These are phyloP conservation scores for Rubia tinctorum DNA, from an alignment of 305 asterid genomes.

Conservation along the genomic window DNA sequence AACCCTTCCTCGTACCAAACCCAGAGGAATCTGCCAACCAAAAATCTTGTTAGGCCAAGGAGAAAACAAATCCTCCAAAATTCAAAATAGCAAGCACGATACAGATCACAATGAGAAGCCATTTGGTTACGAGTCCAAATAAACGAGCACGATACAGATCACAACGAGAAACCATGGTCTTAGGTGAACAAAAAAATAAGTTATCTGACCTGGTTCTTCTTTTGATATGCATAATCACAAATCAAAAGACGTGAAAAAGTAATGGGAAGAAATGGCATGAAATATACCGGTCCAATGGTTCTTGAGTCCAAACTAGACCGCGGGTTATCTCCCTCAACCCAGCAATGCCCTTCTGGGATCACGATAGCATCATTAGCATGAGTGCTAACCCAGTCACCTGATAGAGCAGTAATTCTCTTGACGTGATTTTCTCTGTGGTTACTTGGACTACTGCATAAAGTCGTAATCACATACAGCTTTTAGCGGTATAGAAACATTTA, in stretches of 20 bases:
- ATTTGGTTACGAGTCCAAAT: background rate
- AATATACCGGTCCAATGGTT: conserved; percentile 71
- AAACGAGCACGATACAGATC: background rate
- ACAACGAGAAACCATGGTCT: background rate
- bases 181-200: background rate
- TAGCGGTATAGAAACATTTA: background rate
- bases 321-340: conserved; percentile 91
- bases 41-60: background rate
- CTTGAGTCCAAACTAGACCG: conserved; percentile 76
- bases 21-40: conserved; percentile 71
- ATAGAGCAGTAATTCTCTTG: conserved; percentile 73
- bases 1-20: conserved; percentile 79
- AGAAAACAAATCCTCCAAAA: background rate
- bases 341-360: conserved; percentile 90
- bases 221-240: background rate
- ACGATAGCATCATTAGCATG: conserved; percentile 41
- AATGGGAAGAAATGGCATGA: background rate
- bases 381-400: conserved; percentile 68
- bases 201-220: background rate
- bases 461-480: background rate
- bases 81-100: background rate
- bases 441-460: conserved; percentile 55
- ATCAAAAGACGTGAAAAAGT: background rate
- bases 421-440: conserved; percentile 49
- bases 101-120: background rate